Evolutionary conservation across 1,284 basidiomycete genomes (phyloP), one percentile per base, ranked within the genome.

Genomic region (Neonothopanus nambi): DNA sequence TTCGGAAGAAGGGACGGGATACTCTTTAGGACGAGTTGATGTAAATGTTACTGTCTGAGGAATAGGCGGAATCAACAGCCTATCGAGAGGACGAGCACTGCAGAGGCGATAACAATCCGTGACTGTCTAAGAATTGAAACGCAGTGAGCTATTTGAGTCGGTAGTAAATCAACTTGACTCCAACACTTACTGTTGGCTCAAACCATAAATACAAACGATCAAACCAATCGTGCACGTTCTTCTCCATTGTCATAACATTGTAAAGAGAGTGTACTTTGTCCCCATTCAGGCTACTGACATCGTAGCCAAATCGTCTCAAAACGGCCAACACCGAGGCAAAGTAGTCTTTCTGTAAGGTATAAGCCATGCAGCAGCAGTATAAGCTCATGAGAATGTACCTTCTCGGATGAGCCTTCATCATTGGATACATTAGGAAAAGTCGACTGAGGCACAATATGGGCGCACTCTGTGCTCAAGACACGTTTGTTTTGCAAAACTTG

Each of bases 241-340:
- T 1, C 18, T 47, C 37, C 51, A 71, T 38, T 3, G 69, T 72
- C 51, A 72, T 56, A 36, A 67, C 54, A 52, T 70, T 70, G 37
- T 65, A 61, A n/a, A 70, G 57, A 20, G 56, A 59, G 53, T 70
- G 65, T 15, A 70, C 58, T n/a, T n/a, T n/a, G n/a, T n/a, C n/a
- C n/a, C n/a, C n/a, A n/a, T n/a, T n/a, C n/a, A n/a, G n/a, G n/a
- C 36, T 58, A 48, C 57, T 15, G 18, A 42, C 13, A 7, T 40
- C 24, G 17, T 50, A 39, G 2, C 15, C 38, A 37, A 37, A 48
- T 5, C 30, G 20, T 18, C 18, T 13, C 12, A 48, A 30, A 13
- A 48, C 35, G 9, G 45, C 45, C 11, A 44, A 18, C 6, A 44
- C 43, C 11, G 43, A 43, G 17, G 49, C 49, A n/a, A 40, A 21